phyloP scores from a whole-genome alignment of 2,329 filamentous ascomycete species.

The Phialophora tarda region DNA sequence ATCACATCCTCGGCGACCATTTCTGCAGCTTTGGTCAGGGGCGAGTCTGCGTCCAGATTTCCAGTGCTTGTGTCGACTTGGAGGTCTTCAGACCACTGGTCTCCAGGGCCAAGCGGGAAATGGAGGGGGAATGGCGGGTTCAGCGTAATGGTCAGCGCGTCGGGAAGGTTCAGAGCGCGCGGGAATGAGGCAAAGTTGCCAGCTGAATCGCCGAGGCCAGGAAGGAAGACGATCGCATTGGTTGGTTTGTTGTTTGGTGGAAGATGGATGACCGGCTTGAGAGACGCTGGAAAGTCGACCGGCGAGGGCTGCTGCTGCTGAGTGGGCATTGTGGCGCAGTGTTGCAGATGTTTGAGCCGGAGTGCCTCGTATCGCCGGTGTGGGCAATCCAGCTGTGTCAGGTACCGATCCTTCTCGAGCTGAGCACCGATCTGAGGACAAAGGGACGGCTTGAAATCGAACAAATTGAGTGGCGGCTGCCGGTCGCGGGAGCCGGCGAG shows the following conservation, averaged over 20 bases:
- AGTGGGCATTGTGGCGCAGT: conserved; percentile 30
- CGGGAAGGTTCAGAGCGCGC: conserved; percentile 71
- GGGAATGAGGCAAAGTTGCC: conserved; percentile 72
- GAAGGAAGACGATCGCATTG: conserved; percentile 74
- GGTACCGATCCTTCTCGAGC: not conserved
- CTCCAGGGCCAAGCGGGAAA: conserved; percentile 63
- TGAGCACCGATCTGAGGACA: not conserved
- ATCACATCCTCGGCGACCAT: conserved; percentile 61
- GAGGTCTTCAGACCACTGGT: conserved; percentile 73
- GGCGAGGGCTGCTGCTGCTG: not conserved
- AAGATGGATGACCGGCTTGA: conserved; percentile 50
- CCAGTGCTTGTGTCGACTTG: conserved; percentile 58
- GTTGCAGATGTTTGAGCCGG: not conserved
- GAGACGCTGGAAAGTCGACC: conserved; percentile 54
- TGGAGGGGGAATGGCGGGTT: conserved; percentile 73
- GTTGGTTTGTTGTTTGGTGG: conserved; percentile 50
- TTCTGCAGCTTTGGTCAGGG: conserved; percentile 58
- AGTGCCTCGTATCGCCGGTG: not conserved
- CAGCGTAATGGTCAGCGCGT: conserved; percentile 75
- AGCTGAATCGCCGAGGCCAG: conserved; percentile 81
- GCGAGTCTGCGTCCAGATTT: conserved; percentile 66
- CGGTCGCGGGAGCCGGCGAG: not conserved
- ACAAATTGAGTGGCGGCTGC: not conserved
- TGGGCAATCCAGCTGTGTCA: not conserved
- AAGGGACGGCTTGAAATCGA: not conserved